A percentile compares a stretch with the other conserved stretches of the same genome.
phyloP scores from a whole-genome alignment of 2,329 filamentous ascomycete species.

The Beauveria caledonica region DNA sequence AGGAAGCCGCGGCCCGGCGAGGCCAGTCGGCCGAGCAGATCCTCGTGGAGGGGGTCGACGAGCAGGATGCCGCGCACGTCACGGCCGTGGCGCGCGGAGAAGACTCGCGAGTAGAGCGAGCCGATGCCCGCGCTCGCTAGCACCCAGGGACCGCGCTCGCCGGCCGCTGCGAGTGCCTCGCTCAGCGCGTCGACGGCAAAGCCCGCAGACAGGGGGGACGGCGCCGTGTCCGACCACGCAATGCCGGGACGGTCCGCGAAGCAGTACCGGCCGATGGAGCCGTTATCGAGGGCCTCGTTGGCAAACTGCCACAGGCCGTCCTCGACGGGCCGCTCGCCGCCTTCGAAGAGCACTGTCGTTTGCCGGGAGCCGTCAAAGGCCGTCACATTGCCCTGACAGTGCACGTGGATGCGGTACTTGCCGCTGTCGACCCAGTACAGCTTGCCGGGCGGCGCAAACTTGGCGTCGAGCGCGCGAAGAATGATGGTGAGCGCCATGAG shows the following conservation, averaged over 20 bases:
- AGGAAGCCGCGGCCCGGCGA: slow-evolving; percentile 65
- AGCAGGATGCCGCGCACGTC: slow-evolving; percentile 73
- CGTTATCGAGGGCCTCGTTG: slow-evolving; percentile 65
- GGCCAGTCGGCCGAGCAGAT: slow-evolving; percentile 63
- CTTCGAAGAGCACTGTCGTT: slow-evolving; percentile 83
- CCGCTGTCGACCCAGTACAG: slow-evolving; percentile 72
- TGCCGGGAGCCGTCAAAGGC: slow-evolving; percentile 41
- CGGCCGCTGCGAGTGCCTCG: slow-evolving; percentile 71
- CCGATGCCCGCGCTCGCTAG: slow-evolving; percentile 81
- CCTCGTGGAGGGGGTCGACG: slow-evolving; percentile 84
- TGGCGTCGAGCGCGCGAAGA: slow-evolving; percentile 71
- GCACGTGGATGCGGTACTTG: slow-evolving; percentile 81
- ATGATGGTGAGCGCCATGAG: slow-evolving; percentile 74
- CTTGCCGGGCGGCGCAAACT: slow-evolving; percentile 63
- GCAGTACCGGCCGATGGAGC: slow-evolving; percentile 82
- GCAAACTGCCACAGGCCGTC: slow-evolving; percentile 73
- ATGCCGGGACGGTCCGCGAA: slow-evolving; percentile 91
- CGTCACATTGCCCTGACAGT: slow-evolving; percentile 66
- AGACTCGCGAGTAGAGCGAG: slow-evolving; percentile 83
- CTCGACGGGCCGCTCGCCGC: slow-evolving; percentile 72
- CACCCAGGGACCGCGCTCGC: slow-evolving; percentile 83
- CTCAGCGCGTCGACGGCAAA: slow-evolving; percentile 87
- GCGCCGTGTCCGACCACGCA: slow-evolving; percentile 82
- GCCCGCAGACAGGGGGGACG: slow-evolving; percentile 84
- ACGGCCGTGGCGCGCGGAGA: slow-evolving; percentile 71